Conservation (phyloP, 1,284 basidiomycete genomes). For the Irpex sp. region DNA sequence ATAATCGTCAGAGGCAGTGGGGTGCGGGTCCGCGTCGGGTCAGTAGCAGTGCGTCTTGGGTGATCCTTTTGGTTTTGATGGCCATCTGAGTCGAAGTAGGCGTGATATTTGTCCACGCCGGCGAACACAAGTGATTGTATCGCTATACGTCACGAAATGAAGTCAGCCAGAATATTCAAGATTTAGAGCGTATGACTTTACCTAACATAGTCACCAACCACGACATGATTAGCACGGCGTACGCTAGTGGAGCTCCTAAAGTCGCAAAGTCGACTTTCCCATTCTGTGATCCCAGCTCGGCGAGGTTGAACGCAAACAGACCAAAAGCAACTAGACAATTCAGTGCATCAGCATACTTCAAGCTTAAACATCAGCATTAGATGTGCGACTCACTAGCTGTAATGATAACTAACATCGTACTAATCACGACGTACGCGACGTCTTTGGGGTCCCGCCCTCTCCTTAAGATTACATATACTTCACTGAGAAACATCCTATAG, state of each 20-base stretch:
- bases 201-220: slow-evolving; percentile 4
- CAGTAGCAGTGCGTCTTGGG: background rate
- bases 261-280: slow-evolving; percentile 2
- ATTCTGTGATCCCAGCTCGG: background rate
- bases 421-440: background rate
- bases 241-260: slow-evolving; percentile 1
- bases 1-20: slow-evolving; percentile 5
- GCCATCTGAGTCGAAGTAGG: background rate
- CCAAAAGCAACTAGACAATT: background rate
- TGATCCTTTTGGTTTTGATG: background rate
- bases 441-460: background rate
- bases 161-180: background rate
- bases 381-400: background rate
- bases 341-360: background rate
- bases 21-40: background rate
- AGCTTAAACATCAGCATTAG: too few relatives aligned
- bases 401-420: background rate
- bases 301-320: slow-evolving; percentile 1
- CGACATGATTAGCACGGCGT: slow-evolving; percentile 5
- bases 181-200: background rate
- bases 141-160: background rate
- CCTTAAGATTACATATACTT: background rate
- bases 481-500: background rate
- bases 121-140: slow-evolving; percentile 1
- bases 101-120: background rate